Conservation (phyloP, 2,329 filamentous ascomycete genomes). For the Leptographium lundbergii region DNA sequence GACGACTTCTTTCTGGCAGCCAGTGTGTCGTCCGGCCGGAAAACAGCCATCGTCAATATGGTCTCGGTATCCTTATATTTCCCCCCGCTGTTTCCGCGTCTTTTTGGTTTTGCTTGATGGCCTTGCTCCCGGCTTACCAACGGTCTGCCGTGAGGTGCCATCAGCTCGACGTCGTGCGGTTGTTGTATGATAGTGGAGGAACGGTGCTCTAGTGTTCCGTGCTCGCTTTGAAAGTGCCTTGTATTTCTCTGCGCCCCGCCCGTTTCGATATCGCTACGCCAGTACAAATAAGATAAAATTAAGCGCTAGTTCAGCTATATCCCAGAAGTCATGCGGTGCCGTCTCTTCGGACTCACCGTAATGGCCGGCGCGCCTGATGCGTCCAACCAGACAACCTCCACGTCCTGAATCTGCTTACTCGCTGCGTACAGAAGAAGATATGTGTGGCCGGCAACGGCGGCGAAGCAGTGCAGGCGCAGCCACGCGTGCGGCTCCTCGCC, state of each 20-base stretch:
- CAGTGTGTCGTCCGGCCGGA: background rate
- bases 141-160: background rate
- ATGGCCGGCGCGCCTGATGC: constrained; percentile 41
- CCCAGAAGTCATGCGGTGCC: background rate
- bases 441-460: constrained; percentile 55
- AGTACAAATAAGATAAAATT: background rate
- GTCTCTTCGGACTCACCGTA: constrained; percentile 20
- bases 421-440: constrained; percentile 66
- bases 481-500: constrained; percentile 25
- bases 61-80: background rate
- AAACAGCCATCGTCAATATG: background rate
- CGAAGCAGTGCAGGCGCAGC: constrained; percentile 68
- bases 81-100: background rate
- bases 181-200: constrained; percentile 3
- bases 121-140: background rate
- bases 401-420: constrained; percentile 47
- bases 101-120: background rate
- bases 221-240: background rate
- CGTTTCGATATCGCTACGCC: background rate
- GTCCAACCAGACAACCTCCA: constrained; percentile 54
- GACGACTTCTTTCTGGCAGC: background rate
- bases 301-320: background rate
- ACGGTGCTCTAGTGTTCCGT: background rate
- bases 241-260: background rate
- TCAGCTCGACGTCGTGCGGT: background rate